A percentile compares a stretch with the other conserved stretches of the same genome.
These are phyloP conservation scores for Amanita rimosa DNA, from an alignment of 768 basidiomycete species.

Conservation along the genomic window DNA sequence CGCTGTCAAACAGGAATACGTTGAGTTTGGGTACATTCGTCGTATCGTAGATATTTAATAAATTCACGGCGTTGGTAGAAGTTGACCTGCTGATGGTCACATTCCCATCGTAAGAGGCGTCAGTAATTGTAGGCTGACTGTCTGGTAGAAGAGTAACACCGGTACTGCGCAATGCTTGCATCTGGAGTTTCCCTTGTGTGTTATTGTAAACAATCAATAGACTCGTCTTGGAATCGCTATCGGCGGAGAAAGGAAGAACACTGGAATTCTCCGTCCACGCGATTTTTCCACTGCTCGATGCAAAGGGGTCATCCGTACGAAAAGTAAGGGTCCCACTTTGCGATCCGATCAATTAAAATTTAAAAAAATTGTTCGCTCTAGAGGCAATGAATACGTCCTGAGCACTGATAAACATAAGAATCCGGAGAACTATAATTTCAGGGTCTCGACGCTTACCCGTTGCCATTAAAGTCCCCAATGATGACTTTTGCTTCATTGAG, in stretches of 20 bases:
- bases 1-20: background rate
- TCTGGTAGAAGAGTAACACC: background rate
- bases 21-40: too few relatives aligned
- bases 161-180: background rate
- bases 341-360: background rate
- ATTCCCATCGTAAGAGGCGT: background rate
- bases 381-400: background rate
- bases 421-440: background rate
- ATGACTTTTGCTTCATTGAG: background rate
- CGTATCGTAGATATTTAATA: too few relatives aligned
- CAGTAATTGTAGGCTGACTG: background rate
- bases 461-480: background rate
- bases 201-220: background rate
- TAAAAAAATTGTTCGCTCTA: background rate
- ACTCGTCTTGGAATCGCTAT: background rate
- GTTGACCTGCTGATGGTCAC: background rate
- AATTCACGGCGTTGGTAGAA: background rate
- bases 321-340: background rate
- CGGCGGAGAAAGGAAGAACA: background rate
- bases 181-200: background rate
- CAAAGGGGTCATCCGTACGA: background rate
- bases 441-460: background rate
- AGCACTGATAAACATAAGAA: background rate
- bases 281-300: background rate
- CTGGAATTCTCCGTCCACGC: background rate